Conservation (phyloP, 78 protist species). For the Tieghemostelium lacteum region DNA sequence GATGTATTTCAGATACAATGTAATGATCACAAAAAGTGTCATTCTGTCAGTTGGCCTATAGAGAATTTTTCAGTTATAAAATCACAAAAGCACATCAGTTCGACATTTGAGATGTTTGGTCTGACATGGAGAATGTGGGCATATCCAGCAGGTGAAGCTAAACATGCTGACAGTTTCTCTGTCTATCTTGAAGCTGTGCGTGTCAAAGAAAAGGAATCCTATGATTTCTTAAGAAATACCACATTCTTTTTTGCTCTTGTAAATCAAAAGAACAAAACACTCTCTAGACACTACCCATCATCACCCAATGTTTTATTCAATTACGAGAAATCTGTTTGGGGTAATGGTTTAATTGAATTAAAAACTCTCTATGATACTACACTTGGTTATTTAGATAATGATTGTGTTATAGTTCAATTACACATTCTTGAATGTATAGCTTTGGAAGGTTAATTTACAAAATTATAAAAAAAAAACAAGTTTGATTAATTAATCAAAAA, state of each 20-base stretch:
- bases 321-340: slow-evolving; percentile 75
- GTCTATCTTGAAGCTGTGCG: slow-evolving; percentile 65
- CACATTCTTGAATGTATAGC: slow-evolving; percentile 77
- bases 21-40: slow-evolving; percentile 42
- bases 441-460: slow-evolving; percentile 43
- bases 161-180: slow-evolving; percentile 60
- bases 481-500: neutral
- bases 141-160: slow-evolving; percentile 78
- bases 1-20: slow-evolving; percentile 33
- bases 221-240: slow-evolving; percentile 58
- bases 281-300: slow-evolving; percentile 55
- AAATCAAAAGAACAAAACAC: slow-evolving; percentile 48
- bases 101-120: slow-evolving; percentile 50
- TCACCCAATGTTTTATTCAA: slow-evolving; percentile 73
- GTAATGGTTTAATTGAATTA: slow-evolving; percentile 72
- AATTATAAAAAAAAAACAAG: neutral
- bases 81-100: slow-evolving; percentile 49
- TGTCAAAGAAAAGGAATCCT: slow-evolving; percentile 69
- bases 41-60: slow-evolving; percentile 64
- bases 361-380: slow-evolving; percentile 47
- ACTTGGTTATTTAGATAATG: slow-evolving; percentile 67
- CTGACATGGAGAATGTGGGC: slow-evolving; percentile 74
- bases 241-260: slow-evolving; percentile 67
- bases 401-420: slow-evolving; percentile 48
- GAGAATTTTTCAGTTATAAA: slow-evolving; percentile 33